These are phyloP conservation scores for Chlamydomonas urium DNA, from an alignment of 139 green algal species.

Conservation along the genomic window DNA sequence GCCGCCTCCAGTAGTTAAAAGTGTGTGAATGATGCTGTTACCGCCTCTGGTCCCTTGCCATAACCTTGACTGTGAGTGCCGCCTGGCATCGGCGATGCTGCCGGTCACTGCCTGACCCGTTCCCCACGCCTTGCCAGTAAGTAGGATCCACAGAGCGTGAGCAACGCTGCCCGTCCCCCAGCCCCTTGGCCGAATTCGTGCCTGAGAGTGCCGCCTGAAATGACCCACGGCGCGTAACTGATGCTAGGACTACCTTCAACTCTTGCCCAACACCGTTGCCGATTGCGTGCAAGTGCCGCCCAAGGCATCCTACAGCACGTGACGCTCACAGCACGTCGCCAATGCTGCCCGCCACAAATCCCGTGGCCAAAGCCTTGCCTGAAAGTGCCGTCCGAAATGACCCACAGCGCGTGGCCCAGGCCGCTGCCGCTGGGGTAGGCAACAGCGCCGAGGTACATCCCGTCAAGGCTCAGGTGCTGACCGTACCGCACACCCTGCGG, in stretches of 20 bases:
- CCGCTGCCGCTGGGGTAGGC: conserved; percentile 29
- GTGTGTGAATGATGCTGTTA: neutral
- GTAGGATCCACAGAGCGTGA: too few species aligned
- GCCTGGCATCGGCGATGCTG: too few species aligned
- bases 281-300: too few species aligned
- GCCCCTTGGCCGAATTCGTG: too few species aligned
- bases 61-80: too few species aligned
- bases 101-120: too few species aligned
- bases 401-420: conserved; percentile 34
- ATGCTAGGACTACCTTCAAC: neutral
- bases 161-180: too few species aligned
- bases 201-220: too few species aligned
- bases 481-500: conserved; percentile 32
- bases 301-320: neutral
- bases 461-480: conserved; percentile 30
- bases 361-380: conserved; percentile 15
- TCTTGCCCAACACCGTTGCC: too few species aligned
- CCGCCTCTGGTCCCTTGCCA: too few species aligned
- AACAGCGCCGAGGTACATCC: conserved; percentile 20
- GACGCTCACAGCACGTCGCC: neutral
- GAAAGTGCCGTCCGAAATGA: conserved; percentile 19
- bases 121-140: too few species aligned
- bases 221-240: neutral
- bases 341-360: neutral
- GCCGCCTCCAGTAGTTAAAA: neutral